Conservation (phyloP, 2,329 filamentous ascomycete genomes). For the Neurospora sp. region DNA sequence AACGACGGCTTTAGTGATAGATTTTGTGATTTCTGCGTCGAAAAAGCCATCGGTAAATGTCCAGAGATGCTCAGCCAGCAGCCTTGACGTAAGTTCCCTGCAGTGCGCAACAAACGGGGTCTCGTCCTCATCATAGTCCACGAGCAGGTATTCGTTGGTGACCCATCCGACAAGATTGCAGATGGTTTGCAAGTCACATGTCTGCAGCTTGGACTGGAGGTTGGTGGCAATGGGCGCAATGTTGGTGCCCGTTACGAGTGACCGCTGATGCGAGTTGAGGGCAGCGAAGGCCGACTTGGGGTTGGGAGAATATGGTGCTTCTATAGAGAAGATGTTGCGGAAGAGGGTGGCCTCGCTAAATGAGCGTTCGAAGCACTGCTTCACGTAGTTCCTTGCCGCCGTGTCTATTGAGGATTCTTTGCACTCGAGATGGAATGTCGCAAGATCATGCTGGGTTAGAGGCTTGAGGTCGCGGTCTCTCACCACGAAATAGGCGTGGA, state of each 20-base stretch:
- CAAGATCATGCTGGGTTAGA: conserved; percentile 43
- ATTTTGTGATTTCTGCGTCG: conserved; percentile 45
- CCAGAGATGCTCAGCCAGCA: conserved; percentile 50
- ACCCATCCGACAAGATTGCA: conserved; percentile 50
- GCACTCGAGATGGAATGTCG: conserved; percentile 42
- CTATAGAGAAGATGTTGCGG: conserved; percentile 44
- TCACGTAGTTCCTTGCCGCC: conserved; percentile 47
- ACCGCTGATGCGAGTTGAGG: conserved; percentile 39
- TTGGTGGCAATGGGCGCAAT: conserved; percentile 40
- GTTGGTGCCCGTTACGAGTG: conserved; percentile 44
- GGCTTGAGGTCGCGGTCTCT: conserved; percentile 44
- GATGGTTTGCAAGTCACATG: conserved; percentile 36
- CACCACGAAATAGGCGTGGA: conserved; percentile 42
- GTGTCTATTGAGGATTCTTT: conserved; percentile 42
- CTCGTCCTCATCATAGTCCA: conserved; percentile 47
- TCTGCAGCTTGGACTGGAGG: conserved; percentile 39
- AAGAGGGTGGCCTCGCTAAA: conserved; percentile 46
- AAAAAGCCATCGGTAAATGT: conserved; percentile 44
- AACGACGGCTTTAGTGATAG: conserved; percentile 39
- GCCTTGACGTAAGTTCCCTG: conserved; percentile 44
- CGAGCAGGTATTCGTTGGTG: conserved; percentile 45
- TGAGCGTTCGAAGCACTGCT: conserved; percentile 49
- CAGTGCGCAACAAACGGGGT: conserved; percentile 43
- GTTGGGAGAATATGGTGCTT: conserved; percentile 41
- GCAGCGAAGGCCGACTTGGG: conserved; percentile 40